phyloP scores from a whole-genome alignment of 2,329 filamentous ascomycete species.

The Curvularia verruculosa region DNA sequence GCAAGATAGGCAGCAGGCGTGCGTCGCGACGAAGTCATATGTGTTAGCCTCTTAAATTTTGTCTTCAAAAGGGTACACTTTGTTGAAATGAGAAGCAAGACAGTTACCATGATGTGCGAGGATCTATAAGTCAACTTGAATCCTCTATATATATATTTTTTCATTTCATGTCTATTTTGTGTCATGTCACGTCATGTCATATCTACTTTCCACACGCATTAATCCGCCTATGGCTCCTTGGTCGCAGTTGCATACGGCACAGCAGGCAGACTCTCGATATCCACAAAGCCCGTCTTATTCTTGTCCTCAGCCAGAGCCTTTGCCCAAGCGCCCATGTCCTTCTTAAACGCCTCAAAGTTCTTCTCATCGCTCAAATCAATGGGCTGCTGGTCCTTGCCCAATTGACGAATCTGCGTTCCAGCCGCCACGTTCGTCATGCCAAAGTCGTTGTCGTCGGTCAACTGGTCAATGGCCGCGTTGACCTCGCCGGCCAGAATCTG shows the following conservation, averaged over 20 bases:
- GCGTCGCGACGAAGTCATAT: too few species aligned
- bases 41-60: too few species aligned
- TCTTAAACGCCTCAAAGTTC: conserved; percentile 56
- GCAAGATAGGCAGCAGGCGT: too few species aligned
- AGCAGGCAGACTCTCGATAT: conserved; percentile 47
- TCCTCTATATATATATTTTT: too few species aligned
- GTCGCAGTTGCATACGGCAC: conserved; percentile 47
- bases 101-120: too few species aligned
- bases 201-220: background rate
- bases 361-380: conserved; percentile 58
- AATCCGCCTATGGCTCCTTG: background rate
- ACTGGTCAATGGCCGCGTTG: conserved; percentile 55
- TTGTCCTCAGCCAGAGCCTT: conserved; percentile 51
- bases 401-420: conserved; percentile 59
- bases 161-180: too few species aligned
- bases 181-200: too few species aligned
- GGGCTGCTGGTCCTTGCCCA: conserved; percentile 60
- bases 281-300: conserved; percentile 54
- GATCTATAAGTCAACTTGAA: background rate
- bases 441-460: conserved; percentile 61
- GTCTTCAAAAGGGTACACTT: too few species aligned
- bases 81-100: too few species aligned
- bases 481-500: conserved; percentile 54
- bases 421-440: conserved; percentile 54
- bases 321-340: conserved; percentile 56